phyloP scores from a whole-genome alignment of 2,329 filamentous ascomycete species.

The Fusarium abutilonis region DNA sequence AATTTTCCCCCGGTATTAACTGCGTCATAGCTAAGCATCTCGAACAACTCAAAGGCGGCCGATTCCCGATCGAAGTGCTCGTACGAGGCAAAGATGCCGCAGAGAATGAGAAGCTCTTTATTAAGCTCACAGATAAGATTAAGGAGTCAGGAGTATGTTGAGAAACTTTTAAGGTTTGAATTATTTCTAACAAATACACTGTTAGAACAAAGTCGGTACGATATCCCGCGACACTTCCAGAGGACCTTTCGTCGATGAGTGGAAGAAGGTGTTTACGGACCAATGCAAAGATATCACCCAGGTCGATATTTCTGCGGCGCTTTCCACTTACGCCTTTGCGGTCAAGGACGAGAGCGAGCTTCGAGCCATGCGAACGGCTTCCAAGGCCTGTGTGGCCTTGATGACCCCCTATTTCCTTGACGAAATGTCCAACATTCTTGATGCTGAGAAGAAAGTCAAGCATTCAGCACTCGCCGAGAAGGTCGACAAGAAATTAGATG shows the following conservation, averaged over 20 bases:
- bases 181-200: constrained; percentile 15
- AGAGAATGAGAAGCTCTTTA: constrained; percentile 90
- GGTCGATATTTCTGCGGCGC: constrained; percentile 82
- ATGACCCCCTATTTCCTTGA: constrained; percentile 98
- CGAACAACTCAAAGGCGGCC: constrained; percentile 89
- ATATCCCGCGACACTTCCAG: constrained; percentile 84
- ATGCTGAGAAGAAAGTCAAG: constrained; percentile 96
- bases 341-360: constrained; percentile 96
- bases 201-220: constrained; percentile 86
- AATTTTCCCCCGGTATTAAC: constrained; percentile 46
- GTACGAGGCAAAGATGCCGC: constrained; percentile 91
- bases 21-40: constrained; percentile 80
- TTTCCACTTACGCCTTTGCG: constrained; percentile 85
- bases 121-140: constrained; percentile 84
- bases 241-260: constrained; percentile 94
- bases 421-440: constrained; percentile 95
- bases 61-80: constrained; percentile 90
- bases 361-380: constrained; percentile 91
- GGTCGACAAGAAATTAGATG: constrained; percentile 90
- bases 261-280: constrained; percentile 84
- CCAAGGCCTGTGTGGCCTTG: constrained; percentile 90
- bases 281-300: constrained; percentile 88
- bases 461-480: constrained; percentile 87
- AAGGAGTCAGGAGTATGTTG: constrained; percentile 82
- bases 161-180: constrained; percentile 12